Percentiles rank a stretch among this genome's conserved stretches.
phyloP scores from a whole-genome alignment of 306 rosid genomes.

The Prosopis cineraria region DNA sequence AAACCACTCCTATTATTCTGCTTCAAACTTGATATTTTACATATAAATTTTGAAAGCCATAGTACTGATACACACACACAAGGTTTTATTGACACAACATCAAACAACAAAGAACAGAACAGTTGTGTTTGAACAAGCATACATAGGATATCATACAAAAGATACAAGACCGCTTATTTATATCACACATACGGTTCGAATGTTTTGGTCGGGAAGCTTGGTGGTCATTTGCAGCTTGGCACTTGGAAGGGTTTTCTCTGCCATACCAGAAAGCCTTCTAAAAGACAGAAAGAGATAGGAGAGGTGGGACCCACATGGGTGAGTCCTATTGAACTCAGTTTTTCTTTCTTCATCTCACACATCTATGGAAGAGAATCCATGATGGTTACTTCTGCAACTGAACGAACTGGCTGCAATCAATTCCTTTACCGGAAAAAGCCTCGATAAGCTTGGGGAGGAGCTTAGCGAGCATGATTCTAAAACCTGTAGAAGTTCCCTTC shows the following conservation, averaged over 20 bases:
- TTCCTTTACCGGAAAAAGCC: conserved; percentile 72
- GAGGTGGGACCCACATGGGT: neutral
- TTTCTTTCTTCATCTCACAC: neutral
- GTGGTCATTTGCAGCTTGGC: conserved; percentile 13
- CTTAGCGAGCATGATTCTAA: conserved; percentile 88
- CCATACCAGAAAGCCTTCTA: neutral
- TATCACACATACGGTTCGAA: conserved; percentile 38
- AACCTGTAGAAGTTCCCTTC: conserved; percentile 78
- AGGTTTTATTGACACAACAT: conserved; percentile 11
- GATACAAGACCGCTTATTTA: conserved; percentile 22
- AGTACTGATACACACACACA: conserved; percentile 23
- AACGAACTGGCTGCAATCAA: conserved; percentile 65
- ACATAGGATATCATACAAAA: conserved; percentile 37
- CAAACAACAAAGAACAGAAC: conserved; percentile 12
- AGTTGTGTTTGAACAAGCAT: conserved; percentile 21
- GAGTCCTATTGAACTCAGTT: neutral
- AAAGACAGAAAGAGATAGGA: neutral
- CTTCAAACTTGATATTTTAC: conserved; percentile 32
- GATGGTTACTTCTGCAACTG: conserved; percentile 35
- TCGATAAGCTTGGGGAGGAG: conserved; percentile 79
- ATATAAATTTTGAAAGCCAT: conserved; percentile 38
- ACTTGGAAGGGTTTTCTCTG: conserved; percentile 15
- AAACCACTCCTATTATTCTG: conserved; percentile 24
- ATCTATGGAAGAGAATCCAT: neutral
- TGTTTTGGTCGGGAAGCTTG: conserved; percentile 38